Evolutionary conservation across 257 asterid species (phyloP), one percentile per base, ranked within the genome.

Genomic region (Gentiana macrophylla): DNA sequence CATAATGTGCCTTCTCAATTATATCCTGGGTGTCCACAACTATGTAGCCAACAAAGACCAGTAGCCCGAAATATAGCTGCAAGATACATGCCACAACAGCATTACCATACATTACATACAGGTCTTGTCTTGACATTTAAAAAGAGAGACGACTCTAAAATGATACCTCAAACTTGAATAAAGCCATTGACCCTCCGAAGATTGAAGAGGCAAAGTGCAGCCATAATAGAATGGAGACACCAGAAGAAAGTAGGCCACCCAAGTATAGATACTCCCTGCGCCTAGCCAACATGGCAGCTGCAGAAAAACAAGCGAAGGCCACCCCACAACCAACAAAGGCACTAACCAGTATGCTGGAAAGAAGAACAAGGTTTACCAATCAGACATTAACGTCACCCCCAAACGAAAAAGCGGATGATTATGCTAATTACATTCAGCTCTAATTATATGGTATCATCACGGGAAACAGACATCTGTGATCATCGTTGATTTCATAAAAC

Each of bases 301-400:
- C 95, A 2, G 99, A 88, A 79, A 92, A 92, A 72, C 97, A 92
- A 45, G 84, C 99, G 52, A 92, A 92, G 35, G 89, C 94, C 81
- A 88, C 59, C 66, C 87, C 95, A 67, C 94, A 83, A 62, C 99
- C 99, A 49, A 92, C 87, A 48, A 83, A 69, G 43, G 99, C 94
- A 50, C 84, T 70, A 32, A 86, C 72, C 51, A 92, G 52, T 59
- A 92, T 79, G 77, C 99, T 92, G 77, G 60, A 78, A 15, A 15
- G 24, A 15, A 67, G 50, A 33, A 2, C 41, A 0, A 6, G 38
- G 15, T 4, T 54, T 54, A 10, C 10, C 4, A 5, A 2, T 54
- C 47, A 35, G 45, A 54, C 5, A 15, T 15, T 15, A 15, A 15
- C 24, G 24, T 15, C 24, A 15, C 24, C 24, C 24, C 24, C 24